These are phyloP conservation scores for Epichloe amarillans DNA, from an alignment of 2,329 filamentous ascomycete species.

Conservation along the genomic window DNA sequence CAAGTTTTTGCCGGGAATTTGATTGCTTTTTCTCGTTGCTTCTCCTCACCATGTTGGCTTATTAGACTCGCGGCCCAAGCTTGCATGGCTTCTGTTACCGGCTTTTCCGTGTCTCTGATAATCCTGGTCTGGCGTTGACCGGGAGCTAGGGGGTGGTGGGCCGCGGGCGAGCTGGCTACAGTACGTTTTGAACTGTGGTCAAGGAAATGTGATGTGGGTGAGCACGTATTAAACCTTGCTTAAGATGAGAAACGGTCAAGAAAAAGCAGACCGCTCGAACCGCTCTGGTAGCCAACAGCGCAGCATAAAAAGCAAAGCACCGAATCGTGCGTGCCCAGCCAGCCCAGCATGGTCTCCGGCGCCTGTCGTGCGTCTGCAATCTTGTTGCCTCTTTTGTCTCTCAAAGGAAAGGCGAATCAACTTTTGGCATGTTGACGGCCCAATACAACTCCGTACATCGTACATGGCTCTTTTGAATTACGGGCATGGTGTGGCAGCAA, in stretches of 20 bases:
- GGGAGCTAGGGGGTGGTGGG: background rate
- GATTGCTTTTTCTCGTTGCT: background rate
- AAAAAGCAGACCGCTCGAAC: background rate
- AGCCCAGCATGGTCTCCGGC: background rate
- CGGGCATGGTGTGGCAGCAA: no score
- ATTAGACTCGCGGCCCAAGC: background rate
- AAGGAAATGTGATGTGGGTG: background rate
- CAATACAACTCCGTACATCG: no score
- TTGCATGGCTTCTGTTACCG: background rate
- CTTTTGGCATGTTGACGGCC: background rate
- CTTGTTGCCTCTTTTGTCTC: background rate
- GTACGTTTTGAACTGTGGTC: background rate
- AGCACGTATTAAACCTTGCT: background rate
- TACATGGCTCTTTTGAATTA: no score
- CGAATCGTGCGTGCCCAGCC: background rate
- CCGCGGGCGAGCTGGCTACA: background rate
- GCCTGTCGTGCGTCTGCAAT: constrained; percentile 1
- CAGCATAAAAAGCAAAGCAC: background rate
- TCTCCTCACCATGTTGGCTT: background rate
- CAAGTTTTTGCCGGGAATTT: background rate
- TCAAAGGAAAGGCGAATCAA: background rate
- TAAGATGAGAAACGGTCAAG: background rate
- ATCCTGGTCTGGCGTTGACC: constrained; percentile 1
- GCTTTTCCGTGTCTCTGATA: background rate
- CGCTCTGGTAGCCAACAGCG: background rate